A percentile compares a stretch with the other conserved stretches of the same genome.
Evolutionary conservation across 495 filamentous ascomycete genomes (phyloP).

Genomic region (Daldinia bambusicola): DNA sequence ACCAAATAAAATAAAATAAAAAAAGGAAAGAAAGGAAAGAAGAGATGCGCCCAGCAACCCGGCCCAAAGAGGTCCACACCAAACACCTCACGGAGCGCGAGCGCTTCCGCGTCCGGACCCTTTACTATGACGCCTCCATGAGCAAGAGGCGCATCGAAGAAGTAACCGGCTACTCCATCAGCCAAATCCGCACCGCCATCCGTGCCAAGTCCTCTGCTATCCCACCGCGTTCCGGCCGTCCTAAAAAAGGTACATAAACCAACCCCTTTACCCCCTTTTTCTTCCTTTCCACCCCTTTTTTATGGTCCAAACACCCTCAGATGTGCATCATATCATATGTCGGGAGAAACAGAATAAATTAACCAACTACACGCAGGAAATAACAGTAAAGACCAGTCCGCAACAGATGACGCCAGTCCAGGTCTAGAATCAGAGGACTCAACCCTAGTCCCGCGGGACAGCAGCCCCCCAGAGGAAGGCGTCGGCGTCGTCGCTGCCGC

Average conservation of each 20-base stretch:
- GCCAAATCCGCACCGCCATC: slow-evolving; percentile 47
- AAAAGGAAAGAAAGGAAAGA: neutral
- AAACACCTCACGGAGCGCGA: slow-evolving; percentile 46
- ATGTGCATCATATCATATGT: neutral
- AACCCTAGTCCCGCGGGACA: neutral
- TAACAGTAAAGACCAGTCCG: neutral
- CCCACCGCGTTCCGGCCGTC: slow-evolving; percentile 36
- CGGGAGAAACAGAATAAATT: neutral
- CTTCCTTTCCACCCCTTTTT: neutral
- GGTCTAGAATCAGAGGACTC: neutral
- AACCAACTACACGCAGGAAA: neutral
- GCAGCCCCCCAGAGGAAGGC: neutral
- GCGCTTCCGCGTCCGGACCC: slow-evolving; percentile 45
- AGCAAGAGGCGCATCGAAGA: slow-evolving; percentile 41
- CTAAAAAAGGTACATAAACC: slow-evolving; percentile 34
- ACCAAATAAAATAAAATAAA: neutral
- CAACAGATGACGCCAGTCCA: neutral
- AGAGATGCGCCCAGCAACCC: slow-evolving; percentile 16
- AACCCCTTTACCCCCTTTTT: neutral
- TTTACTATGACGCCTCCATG: slow-evolving; percentile 45
- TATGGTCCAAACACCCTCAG: neutral
- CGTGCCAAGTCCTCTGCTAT: slow-evolving; percentile 39
- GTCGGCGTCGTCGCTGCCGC: neutral
- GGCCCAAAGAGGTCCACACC: slow-evolving; percentile 42
- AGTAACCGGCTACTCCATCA: slow-evolving; percentile 44